Evolutionary conservation across 2,329 filamentous ascomycete genomes (phyloP), one percentile per base, ranked within the genome.

Genomic region (Trichoderma gracile): DNA sequence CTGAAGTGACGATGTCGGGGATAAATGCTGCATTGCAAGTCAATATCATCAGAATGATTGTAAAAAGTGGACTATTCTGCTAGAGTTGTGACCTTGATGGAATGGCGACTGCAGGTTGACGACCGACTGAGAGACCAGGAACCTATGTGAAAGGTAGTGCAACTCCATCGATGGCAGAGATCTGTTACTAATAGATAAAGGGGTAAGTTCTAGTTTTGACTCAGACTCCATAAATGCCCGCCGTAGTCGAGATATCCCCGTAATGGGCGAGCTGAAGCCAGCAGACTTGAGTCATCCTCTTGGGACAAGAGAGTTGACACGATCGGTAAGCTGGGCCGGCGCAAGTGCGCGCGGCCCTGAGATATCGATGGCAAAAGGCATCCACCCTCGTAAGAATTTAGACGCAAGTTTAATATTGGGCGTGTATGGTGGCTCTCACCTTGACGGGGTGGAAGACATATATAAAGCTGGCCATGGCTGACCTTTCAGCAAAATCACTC

Each of bases 371-470:
- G 55, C 43, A 40, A 58, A 58, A 47, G 6, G 3, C 38, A 58
- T 58, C 55, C 43, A 58, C 43, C 9, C 55, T 58, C 25, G 55
- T 58, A 38, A 58, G 55, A 58, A 49, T 58, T 58, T 58, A 58
- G 55, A 58, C 30, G 55, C 55, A 30, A 40, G 55, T 21, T 21
- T 19, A 21, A 9, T 25, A 30, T 6, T 27, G 12, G 43, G 30
- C 27, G 14, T 49, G 27, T 40, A 38, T 8, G 54, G 42, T 38
- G 27, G 42, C 8, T 17, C 14, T 46, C 15, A 21, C 9, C 9
- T 49, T 33, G 19, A 19, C 7, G 33, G 14, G 30, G 23, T n/a
- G n/a, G 42, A 40, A 58, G 19, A n/a, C 17, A 58, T 7, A 58
- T 58, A 58, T 58, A 58, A 49, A 58, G 55, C 27, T 38, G 15